Evolutionary conservation across 2,329 filamentous ascomycete genomes (phyloP), one percentile per base, ranked within the genome.

Genomic region (Sporothrix curviconia): DNA sequence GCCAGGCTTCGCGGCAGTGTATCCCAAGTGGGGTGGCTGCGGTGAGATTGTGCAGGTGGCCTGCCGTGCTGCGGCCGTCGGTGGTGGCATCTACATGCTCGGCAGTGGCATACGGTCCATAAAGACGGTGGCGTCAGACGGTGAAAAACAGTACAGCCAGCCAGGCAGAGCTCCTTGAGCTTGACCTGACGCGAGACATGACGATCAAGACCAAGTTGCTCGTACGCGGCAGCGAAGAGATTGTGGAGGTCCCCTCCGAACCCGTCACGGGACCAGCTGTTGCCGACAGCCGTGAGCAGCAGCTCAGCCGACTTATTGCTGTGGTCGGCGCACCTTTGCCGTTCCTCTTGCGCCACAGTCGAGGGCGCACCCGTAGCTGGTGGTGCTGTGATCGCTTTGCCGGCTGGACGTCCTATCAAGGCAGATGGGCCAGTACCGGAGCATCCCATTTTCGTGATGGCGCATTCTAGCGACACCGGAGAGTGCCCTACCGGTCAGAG

Each of bases 11-110:
- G 89, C 89, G 53, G 89, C 90, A 47, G 84, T 99, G 12, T 83
- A 95, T 63, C 87, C 92, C 22, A 96, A 96, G 77, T 99, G 91
- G 86, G 92, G 92, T 47, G 91, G 92, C 28, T 78, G 88, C 47
- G 87, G 90, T 32, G 92, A 99, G 72, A 84, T 97, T 59, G 84
- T 89, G 30, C 92, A 99, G 75, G 91, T 96, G 24, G 89, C 86
- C 4, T 97, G 94, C 69, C 87, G 92, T 64, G 90, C 92, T 39
- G 85, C 86, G 61, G 92, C 92, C 19, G 94, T 99, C 7, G 92
- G 92, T 36, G 94, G 94, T 49, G 90, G 86, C 11, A 82, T 95
- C 3, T 97, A 97, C 72, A 89, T 96, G 69, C 81, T 97, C 15
- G 87, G 85, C 43, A 86, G 86, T 50, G 84, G 84, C 9, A 74